Conservation (phyloP, 1,139 yeast species). For the Nakaseomyces sp. region DNA sequence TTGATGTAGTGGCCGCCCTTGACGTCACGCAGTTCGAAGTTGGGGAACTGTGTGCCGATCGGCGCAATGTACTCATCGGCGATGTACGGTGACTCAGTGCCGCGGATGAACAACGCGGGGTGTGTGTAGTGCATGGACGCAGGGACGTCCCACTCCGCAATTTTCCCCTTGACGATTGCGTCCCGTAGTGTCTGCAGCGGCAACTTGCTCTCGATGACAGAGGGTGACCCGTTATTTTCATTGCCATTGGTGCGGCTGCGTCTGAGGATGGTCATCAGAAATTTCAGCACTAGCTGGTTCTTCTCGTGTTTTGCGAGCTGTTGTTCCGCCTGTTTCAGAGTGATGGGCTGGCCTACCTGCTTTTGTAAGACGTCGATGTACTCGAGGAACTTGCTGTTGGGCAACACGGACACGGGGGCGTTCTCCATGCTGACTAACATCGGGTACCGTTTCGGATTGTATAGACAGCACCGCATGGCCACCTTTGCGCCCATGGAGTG, state of each 20-base stretch:
- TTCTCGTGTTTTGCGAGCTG: slow-evolving; percentile 55
- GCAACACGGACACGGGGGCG: slow-evolving; percentile 66
- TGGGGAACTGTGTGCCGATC: slow-evolving; percentile 73
- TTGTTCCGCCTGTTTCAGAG: slow-evolving; percentile 60
- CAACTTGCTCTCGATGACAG: slow-evolving; percentile 42
- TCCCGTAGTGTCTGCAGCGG: slow-evolving; percentile 64
- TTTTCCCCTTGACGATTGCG: slow-evolving; percentile 51
- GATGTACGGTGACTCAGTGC: slow-evolving; percentile 67
- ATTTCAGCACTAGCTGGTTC: slow-evolving; percentile 58
- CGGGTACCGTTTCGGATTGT: slow-evolving; percentile 55
- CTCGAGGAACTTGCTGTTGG: slow-evolving; percentile 52
- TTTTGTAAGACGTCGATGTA: slow-evolving; percentile 57
- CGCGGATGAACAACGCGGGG: slow-evolving; percentile 74
- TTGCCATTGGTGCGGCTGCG: slow-evolving; percentile 35
- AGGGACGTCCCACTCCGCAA: slow-evolving; percentile 62
- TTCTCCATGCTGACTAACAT: slow-evolving; percentile 77
- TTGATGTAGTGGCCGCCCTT: slow-evolving; percentile 91
- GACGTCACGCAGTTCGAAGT: slow-evolving; percentile 62
- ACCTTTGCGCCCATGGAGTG: slow-evolving; percentile 98
- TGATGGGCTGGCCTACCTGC: slow-evolving; percentile 41
- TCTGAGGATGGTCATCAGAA: slow-evolving; percentile 47
- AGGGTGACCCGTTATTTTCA: too few species aligned
- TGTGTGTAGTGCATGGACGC: slow-evolving; percentile 45
- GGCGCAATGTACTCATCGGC: slow-evolving; percentile 75
- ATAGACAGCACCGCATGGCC: slow-evolving; percentile 77